Conservation (phyloP, 345 rosid genomes). For the Hibiscus tridactylites region DNA sequence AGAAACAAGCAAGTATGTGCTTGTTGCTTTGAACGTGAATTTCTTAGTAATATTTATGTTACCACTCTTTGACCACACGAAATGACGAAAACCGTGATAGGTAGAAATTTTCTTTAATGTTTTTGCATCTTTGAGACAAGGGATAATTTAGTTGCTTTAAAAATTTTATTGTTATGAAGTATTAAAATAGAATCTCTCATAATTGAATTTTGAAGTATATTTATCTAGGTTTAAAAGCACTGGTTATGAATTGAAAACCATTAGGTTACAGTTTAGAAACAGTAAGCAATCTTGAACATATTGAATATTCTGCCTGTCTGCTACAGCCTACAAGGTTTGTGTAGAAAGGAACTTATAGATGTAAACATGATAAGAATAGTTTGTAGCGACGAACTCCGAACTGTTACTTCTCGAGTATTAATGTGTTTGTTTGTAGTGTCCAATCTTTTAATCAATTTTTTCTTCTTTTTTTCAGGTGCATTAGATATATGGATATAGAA, state of each 20-base stretch:
- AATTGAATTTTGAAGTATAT: not conserved
- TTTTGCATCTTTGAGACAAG: not conserved
- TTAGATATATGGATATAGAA: constrained; percentile 63
- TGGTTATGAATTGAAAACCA: not conserved
- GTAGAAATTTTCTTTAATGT: not conserved
- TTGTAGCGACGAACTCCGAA: not conserved
- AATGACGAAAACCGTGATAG: too few relatives aligned
- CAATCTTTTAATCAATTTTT: not conserved
- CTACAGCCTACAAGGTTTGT: not conserved
- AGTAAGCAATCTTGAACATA: not conserved
- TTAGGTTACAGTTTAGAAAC: not conserved
- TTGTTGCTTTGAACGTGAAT: not conserved
- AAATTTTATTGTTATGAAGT: not conserved
- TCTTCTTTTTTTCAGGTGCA: constrained; percentile 34
- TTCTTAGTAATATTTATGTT: not conserved
- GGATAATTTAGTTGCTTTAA: not conserved
- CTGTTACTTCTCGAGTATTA: not conserved
- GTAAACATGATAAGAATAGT: not conserved
- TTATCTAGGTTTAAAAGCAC: not conserved
- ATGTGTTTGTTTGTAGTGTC: not conserved
- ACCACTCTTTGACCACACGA: not conserved
- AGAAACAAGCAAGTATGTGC: constrained; percentile 59
- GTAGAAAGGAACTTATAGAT: constrained; percentile 1
- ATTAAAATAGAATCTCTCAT: not conserved
- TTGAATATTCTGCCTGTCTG: not conserved